phyloP scores from a whole-genome alignment of 1,284 basidiomycete species.

The Malassezia slooffiae region DNA sequence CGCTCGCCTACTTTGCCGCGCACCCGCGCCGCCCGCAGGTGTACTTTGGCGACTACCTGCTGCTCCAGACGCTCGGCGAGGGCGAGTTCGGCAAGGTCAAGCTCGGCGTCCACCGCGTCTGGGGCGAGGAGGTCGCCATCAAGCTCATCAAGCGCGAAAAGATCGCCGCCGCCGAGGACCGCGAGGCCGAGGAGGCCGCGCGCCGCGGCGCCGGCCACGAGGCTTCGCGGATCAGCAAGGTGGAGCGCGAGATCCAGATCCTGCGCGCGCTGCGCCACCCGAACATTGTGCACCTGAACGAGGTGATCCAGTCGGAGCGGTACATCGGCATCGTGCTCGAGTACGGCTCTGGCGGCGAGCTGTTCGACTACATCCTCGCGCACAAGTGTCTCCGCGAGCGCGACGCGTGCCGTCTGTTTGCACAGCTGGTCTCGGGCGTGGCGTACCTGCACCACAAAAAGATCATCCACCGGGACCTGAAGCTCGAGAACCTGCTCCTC shows the following conservation, averaged over 20 bases:
- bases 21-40: constrained; percentile 45
- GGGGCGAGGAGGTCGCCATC: constrained; percentile 97
- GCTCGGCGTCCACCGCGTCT: constrained; percentile 78
- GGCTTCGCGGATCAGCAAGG: constrained; percentile 73
- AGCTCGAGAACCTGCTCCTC: constrained; percentile 92
- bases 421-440: constrained; percentile 95
- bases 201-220: constrained; percentile 17
- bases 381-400: constrained; percentile 92
- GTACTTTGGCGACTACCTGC: constrained; percentile 45
- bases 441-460: constrained; percentile 99
- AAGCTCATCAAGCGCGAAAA: constrained; percentile 91
- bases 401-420: constrained; percentile 90
- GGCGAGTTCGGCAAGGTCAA: constrained; percentile 99
- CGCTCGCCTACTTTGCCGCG: constrained; percentile 44
- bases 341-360: constrained; percentile 89
- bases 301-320: constrained; percentile 98
- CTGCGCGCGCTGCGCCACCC: constrained; percentile 88
- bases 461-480: constrained; percentile 97
- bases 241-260: constrained; percentile 94
- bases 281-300: constrained; percentile 94
- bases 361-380: constrained; percentile 97
- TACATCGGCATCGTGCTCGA: constrained; percentile 99
- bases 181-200: constrained; percentile 8
- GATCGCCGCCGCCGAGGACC: constrained; percentile 59
- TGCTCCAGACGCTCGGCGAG: constrained; percentile 55